Evolutionary conservation across 2,329 filamentous ascomycete genomes (phyloP).

Genomic region (Fusarium praegraminearum): DNA sequence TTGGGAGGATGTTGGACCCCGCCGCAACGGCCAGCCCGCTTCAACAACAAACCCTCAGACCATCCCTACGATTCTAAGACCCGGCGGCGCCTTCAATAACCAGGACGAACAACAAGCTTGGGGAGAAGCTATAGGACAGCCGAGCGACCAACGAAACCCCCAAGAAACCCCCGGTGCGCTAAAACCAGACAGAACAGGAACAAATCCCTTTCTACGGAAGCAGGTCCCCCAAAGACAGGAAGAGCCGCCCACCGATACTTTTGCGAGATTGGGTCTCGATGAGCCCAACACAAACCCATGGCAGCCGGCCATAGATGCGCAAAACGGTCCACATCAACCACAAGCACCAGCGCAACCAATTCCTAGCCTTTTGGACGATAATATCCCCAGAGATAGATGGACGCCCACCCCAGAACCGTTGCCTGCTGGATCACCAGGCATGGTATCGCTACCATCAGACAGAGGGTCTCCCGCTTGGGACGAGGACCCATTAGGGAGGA

Average conservation of each 20-base stretch:
- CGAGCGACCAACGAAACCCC: conserved; percentile 4
- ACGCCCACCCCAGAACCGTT: conserved; percentile 47
- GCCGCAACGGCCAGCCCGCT: conserved; percentile 24
- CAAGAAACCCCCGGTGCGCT: conserved; percentile 50
- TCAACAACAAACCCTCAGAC: conserved; percentile 19
- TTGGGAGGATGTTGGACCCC: conserved; percentile 44
- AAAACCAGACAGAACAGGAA: conserved; percentile 56
- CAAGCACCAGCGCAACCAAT: conserved; percentile 15
- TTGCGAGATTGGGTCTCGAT: conserved; percentile 58
- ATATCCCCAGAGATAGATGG: conserved; percentile 48
- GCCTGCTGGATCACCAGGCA: conserved; percentile 48
- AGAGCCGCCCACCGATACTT: conserved; percentile 52
- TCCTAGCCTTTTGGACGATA: conserved; percentile 42
- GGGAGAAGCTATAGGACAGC: conserved; percentile 46
- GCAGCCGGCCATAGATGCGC: conserved; percentile 47
- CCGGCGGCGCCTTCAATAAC: conserved; percentile 45
- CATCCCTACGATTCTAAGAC: conserved; percentile 51
- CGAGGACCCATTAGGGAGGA: conserved; percentile 50
- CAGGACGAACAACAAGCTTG: conserved; percentile 51
- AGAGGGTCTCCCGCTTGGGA: conserved; percentile 56
- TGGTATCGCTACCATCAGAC: conserved; percentile 55
- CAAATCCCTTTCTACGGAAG: conserved; percentile 67
- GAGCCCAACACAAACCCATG: conserved; percentile 57
- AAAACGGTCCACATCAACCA: conserved; percentile 25
- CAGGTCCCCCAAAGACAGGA: conserved; percentile 52